Percentiles rank a stretch among this genome's conserved stretches.
Evolutionary conservation across 495 filamentous ascomycete genomes (phyloP).

Genomic region (Daldinia caldariorum): DNA sequence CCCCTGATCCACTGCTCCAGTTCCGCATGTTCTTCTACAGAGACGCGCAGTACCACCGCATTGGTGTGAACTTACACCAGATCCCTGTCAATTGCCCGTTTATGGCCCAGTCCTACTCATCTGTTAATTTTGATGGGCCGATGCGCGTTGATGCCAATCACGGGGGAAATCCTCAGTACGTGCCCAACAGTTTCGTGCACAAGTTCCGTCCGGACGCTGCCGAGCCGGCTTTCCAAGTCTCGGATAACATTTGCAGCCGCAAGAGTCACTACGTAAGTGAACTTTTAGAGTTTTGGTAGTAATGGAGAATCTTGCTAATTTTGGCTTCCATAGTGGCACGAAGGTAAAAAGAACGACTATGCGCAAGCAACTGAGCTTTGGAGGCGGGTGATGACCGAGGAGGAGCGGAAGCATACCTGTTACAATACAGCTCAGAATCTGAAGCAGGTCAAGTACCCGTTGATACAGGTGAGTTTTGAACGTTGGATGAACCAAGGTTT

Average conservation of each 20-base stretch:
- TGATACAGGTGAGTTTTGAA: conserved; percentile 36
- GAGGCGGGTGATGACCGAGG: conserved; percentile 57
- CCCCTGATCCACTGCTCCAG: conserved; percentile 81
- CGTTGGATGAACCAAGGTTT: not conserved
- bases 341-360: conserved; percentile 64
- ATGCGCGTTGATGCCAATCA: conserved; percentile 72
- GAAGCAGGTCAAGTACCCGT: conserved; percentile 47
- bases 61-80: conserved; percentile 84
- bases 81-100: conserved; percentile 80
- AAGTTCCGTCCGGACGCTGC: conserved; percentile 66
- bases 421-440: conserved; percentile 59
- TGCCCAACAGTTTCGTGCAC: conserved; percentile 64
- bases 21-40: conserved; percentile 83
- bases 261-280: conserved; percentile 59
- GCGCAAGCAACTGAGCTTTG: conserved; percentile 63
- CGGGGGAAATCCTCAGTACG: conserved; percentile 62
- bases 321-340: conserved; percentile 49
- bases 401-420: conserved; percentile 56
- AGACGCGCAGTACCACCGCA: conserved; percentile 80
- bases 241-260: conserved; percentile 60
- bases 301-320: not conserved
- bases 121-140: conserved; percentile 76
- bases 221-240: conserved; percentile 62
- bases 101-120: conserved; percentile 67
- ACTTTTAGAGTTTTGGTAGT: not conserved